Conservation (phyloP, 164 flowering plant species). For the Vitis rupestris region DNA sequence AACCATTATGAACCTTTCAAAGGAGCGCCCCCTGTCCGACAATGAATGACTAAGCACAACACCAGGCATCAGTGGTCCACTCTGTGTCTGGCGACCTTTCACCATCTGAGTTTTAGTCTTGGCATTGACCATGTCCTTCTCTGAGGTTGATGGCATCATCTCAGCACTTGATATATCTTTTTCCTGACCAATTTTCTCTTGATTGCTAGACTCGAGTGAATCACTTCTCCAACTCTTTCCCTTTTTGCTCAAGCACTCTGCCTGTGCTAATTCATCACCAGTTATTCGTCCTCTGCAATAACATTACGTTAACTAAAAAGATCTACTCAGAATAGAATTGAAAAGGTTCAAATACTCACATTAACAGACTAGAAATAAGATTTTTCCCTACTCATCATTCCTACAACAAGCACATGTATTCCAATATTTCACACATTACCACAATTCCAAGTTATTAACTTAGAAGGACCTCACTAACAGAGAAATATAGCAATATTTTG, state of each 20-base stretch:
- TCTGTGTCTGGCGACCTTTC: slow-evolving; percentile 61
- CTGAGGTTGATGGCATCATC: slow-evolving; percentile 34
- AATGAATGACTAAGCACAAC: slow-evolving; percentile 51
- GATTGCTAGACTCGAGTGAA: slow-evolving; percentile 25
- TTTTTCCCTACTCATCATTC: too few species aligned
- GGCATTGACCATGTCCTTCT: slow-evolving; percentile 36
- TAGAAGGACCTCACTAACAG: too few species aligned
- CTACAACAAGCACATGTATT: too few species aligned
- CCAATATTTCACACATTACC: too few species aligned
- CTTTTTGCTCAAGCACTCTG: slow-evolving; percentile 28
- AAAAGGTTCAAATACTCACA: not conserved
- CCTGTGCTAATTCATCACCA: slow-evolving; percentile 25
- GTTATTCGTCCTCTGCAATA: slow-evolving; percentile 33
- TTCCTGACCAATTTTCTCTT: slow-evolving; percentile 29
- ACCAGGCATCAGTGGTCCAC: slow-evolving; percentile 82
- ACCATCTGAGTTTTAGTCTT: slow-evolving; percentile 41
- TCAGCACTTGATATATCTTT: slow-evolving; percentile 46
- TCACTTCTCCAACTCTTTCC: slow-evolving; percentile 32
- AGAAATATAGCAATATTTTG: too few species aligned
- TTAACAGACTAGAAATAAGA: too few species aligned
- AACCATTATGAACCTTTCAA: slow-evolving; percentile 59
- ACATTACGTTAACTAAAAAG: not conserved
- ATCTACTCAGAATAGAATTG: not conserved
- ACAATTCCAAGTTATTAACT: too few species aligned
- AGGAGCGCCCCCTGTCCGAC: slow-evolving; percentile 48